Evolutionary conservation across 1,139 yeast species (phyloP), one percentile per base, ranked within the genome.

Genomic region (Wickerhamomyces sp.): DNA sequence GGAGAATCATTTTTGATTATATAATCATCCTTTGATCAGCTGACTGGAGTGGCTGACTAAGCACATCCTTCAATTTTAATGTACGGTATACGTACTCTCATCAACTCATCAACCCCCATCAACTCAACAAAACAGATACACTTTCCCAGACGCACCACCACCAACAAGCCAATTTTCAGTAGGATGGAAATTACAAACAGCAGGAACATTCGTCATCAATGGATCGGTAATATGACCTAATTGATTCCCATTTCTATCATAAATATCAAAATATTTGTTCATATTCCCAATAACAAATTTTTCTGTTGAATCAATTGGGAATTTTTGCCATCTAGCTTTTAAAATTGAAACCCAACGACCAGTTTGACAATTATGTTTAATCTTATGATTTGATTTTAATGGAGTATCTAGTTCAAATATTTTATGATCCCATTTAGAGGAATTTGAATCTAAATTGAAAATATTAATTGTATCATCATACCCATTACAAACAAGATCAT

Each of bases 331-430:
- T 57, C 80, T 76, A 0, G 96, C 81, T 58, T 90, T 89, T 46
- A 93, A 69, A 43, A 93, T 91, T 1, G 96, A 84, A 1, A 93
- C 96, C 99, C 99, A 93, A 51, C 96, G 71, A 0, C 99, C 98
- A 0, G 96, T 85, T 63, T 91, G 96, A 66, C 98, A 93, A 58
- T 91, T 91, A 63, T 93, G 98, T 50, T 77, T 78, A 43, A 93
- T 72, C 10, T 78, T 78, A 30, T 78, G 74, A 34, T 74, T 62
- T 0, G 96, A 94, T 11, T 57, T 60, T 31, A 89, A 58, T 45
- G 58, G 63, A 5, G 15, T 34, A 9, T 27, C 38, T 7, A 58
- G 54, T 0, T 69, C 67, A 11, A 65, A 52, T n/a, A 45, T 51
- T 10, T 11, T 10, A 29, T 55, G 55, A 1, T 51, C 57, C 46